Percentiles rank a stretch among this genome's conserved stretches.
Evolutionary conservation across 352 stramenopile species (phyloP).

Genomic region (Phytopythium ostracodes): DNA sequence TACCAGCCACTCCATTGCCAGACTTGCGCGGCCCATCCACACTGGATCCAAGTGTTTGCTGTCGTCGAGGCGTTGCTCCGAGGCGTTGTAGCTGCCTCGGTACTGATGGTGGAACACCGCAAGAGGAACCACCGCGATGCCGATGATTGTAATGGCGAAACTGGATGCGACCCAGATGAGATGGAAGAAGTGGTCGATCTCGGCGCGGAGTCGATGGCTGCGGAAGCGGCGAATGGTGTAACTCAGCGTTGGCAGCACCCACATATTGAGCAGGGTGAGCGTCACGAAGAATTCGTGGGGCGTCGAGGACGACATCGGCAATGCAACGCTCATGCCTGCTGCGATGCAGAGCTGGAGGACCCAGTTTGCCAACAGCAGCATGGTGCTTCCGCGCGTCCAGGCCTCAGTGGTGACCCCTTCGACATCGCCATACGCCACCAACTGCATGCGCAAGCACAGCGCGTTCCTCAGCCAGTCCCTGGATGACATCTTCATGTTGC

Average conservation of each 20-base stretch:
- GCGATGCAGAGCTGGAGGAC: constrained; percentile 5
- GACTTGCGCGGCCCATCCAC: constrained; percentile 3
- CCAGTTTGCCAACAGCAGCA: constrained; percentile 2
- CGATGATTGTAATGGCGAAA: constrained; percentile 2
- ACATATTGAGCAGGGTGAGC: constrained; percentile 1
- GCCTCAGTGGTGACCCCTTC: background rate
- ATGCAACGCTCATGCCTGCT: background rate
- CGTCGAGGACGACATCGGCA: background rate
- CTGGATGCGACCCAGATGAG: constrained; percentile 2
- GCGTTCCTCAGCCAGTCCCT: background rate
- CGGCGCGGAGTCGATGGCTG: no score
- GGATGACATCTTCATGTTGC: background rate
- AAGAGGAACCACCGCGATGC: background rate
- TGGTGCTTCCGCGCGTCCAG: background rate
- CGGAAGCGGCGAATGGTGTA: background rate
- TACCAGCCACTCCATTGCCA: background rate
- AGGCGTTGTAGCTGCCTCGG: background rate
- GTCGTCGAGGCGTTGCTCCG: background rate
- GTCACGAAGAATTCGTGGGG: constrained; percentile 4
- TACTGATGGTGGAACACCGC: constrained; percentile 8
- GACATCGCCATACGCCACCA: background rate
- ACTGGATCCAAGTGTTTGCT: constrained; percentile 2
- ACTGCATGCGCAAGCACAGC: background rate
- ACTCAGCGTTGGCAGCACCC: background rate
- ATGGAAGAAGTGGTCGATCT: constrained; percentile 3